These are phyloP conservation scores for Rhynchosporium graminicola DNA, from an alignment of 2,329 filamentous ascomycete species.

Conservation along the genomic window DNA sequence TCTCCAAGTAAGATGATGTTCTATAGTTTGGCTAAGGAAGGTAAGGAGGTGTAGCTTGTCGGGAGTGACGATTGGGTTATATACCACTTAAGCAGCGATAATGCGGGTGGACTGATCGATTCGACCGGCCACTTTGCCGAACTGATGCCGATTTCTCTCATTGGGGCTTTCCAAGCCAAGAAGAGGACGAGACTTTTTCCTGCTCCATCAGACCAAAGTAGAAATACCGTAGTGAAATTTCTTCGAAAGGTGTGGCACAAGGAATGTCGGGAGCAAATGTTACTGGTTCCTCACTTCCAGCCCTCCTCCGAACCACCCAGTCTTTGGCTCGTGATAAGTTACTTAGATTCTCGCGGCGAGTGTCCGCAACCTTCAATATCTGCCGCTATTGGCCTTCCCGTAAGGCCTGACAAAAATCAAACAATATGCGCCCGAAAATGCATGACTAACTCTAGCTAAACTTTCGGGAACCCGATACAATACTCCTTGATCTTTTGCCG, in stretches of 20 bases:
- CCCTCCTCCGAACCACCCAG: background rate
- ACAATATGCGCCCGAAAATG: background rate
- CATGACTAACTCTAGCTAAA: background rate
- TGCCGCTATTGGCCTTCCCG: background rate
- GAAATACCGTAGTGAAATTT: background rate
- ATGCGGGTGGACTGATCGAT: background rate
- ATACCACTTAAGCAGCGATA: background rate
- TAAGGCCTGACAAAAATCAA: background rate
- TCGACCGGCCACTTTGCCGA: constrained; percentile 11
- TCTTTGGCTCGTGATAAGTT: background rate
- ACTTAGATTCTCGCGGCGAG: background rate
- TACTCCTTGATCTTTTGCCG: background rate
- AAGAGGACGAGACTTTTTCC: background rate
- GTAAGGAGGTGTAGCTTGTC: background rate
- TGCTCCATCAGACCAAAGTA: background rate
- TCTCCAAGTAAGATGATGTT: background rate
- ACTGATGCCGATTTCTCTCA: background rate
- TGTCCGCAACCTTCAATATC: too few relatives aligned
- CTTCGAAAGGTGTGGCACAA: background rate
- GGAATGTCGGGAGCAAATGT: background rate
- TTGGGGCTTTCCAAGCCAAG: constrained; percentile 2
- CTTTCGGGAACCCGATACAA: background rate
- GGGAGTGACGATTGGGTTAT: constrained; percentile 1
- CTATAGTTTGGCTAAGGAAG: background rate
- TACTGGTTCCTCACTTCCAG: background rate